Percentiles rank a stretch among this genome's conserved stretches.
phyloP scores from a whole-genome alignment of 2,329 filamentous ascomycete species.

The Talaromyces sp. region DNA sequence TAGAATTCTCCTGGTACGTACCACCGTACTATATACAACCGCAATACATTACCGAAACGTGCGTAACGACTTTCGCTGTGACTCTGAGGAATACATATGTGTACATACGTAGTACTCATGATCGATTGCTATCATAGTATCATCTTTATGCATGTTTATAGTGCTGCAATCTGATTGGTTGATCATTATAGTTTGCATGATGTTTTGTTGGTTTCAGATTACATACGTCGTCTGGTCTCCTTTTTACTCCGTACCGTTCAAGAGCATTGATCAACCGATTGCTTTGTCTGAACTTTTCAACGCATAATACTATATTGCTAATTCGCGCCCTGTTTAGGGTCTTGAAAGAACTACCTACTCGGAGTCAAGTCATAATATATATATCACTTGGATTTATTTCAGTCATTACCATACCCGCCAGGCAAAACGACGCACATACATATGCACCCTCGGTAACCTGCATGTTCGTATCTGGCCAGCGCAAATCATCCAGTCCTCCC shows the following conservation, averaged over 20 bases:
- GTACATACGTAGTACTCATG: neutral
- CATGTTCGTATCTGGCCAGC: constrained; percentile 7
- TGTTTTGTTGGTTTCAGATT: neutral
- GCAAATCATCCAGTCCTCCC: constrained; percentile 1
- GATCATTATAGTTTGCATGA: neutral
- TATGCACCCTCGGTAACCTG: constrained; percentile 10
- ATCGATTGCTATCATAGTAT: neutral
- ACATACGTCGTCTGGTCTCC: neutral
- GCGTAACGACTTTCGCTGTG: neutral
- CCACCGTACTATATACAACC: neutral
- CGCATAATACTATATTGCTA: neutral
- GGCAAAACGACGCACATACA: neutral
- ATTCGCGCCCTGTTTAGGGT: neutral
- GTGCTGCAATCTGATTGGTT: neutral
- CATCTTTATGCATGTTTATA: neutral
- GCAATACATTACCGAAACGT: neutral
- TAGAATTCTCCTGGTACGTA: constrained; percentile 5
- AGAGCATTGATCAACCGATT: constrained; percentile 11
- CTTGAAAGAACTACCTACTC: neutral
- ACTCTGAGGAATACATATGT: neutral
- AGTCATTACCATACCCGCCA: neutral
- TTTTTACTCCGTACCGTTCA: neutral
- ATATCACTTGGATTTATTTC: neutral
- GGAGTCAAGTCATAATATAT: neutral
- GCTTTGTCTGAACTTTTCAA: constrained; percentile 3